phyloP scores from a whole-genome alignment of 371 early-diverging fungal species.

The Mortierella sp. region DNA sequence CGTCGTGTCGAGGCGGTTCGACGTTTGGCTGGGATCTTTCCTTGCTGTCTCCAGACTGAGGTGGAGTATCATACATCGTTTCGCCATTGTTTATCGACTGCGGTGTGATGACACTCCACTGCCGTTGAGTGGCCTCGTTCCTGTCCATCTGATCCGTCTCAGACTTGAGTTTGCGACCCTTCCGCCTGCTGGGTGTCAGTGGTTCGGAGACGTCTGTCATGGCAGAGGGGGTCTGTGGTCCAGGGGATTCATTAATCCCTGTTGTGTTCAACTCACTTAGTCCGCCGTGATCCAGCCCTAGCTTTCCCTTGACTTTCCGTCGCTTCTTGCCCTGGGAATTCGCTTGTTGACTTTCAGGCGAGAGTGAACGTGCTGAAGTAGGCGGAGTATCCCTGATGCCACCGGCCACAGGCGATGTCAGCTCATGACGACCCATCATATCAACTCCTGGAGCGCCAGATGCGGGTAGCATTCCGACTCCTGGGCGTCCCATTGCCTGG shows the following conservation, averaged over 20 bases:
- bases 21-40: slow-evolving; percentile 3
- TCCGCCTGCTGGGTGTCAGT: background rate
- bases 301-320: slow-evolving; percentile 16
- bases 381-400: slow-evolving; percentile 5
- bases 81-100: slow-evolving; percentile 12
- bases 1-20: background rate
- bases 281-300: slow-evolving; percentile 3
- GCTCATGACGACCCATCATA: slow-evolving; percentile 1
- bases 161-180: slow-evolving; percentile 12
- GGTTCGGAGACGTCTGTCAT: slow-evolving; percentile 3
- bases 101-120: slow-evolving; percentile 21
- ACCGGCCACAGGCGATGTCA: slow-evolving; percentile 3
- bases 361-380: slow-evolving; percentile 14
- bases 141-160: slow-evolving; percentile 15
- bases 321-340: slow-evolving; percentile 8
- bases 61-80: background rate
- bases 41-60: slow-evolving; percentile 4
- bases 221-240: slow-evolving; percentile 1
- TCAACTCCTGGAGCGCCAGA: background rate
- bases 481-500: slow-evolving; percentile 6
- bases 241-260: background rate
- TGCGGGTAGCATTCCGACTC: background rate
- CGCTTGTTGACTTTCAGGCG: slow-evolving; percentile 6
- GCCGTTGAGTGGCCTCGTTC: slow-evolving; percentile 9
- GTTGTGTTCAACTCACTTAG: background rate